Evolutionary conservation across 2,329 filamentous ascomycete species (phyloP).

Genomic region (Aulographum hederae): DNA sequence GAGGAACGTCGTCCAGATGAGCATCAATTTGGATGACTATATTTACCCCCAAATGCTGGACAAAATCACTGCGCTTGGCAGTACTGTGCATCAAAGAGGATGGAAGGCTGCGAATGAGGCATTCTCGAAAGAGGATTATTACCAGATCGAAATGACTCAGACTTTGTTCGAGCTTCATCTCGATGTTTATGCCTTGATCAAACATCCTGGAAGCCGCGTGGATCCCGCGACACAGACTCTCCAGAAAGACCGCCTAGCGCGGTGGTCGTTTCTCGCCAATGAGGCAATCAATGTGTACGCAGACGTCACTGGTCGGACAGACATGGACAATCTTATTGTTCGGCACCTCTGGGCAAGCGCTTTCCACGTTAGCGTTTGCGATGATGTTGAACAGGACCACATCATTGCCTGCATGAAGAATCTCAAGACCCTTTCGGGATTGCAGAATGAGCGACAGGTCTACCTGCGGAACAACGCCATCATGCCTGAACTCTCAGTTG

Average conservation of each 20-base stretch:
- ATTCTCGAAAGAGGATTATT: constrained; percentile 15
- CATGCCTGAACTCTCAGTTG: constrained; percentile 70
- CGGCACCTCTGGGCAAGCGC: constrained; percentile 50
- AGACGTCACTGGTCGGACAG: constrained; percentile 8
- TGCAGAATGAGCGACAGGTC: constrained; percentile 31
- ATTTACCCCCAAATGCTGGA: constrained; percentile 25
- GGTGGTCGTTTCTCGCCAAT: constrained; percentile 41
- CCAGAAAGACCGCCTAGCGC: constrained; percentile 39
- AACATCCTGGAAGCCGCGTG: constrained; percentile 38
- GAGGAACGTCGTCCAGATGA: constrained; percentile 31
- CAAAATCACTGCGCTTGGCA: constrained; percentile 13
- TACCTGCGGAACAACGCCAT: constrained; percentile 66
- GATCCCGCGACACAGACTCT: constrained; percentile 29
- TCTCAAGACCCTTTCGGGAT: constrained; percentile 34
- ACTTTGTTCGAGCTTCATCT: constrained; percentile 49
- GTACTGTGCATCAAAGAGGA: constrained; percentile 10
- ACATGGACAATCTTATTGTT: constrained; percentile 27
- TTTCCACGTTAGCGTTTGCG: constrained; percentile 39
- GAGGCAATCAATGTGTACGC: constrained; percentile 8
- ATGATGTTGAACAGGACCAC: constrained; percentile 38
- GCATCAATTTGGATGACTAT: constrained; percentile 35
- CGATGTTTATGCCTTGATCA: constrained; percentile 46
- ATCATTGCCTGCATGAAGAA: constrained; percentile 44
- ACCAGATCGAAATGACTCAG: constrained; percentile 34
- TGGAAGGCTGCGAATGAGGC: constrained; percentile 7